Percentiles rank a stretch among this genome's conserved stretches.
Evolutionary conservation across 169 alveolate genomes (phyloP).

Genomic region (Plasmodium berghei): DNA sequence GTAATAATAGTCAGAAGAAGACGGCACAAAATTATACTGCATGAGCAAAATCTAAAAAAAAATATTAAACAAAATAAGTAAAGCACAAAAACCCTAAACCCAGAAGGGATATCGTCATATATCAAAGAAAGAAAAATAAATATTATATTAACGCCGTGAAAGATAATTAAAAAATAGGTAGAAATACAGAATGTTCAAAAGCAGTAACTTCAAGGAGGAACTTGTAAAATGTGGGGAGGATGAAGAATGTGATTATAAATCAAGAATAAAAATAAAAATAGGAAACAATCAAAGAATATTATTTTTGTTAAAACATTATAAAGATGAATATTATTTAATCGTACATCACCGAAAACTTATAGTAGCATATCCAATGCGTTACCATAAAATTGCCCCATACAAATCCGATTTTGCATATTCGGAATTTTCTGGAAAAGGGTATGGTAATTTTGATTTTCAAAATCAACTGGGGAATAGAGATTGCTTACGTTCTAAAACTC

Average conservation of each 20-base stretch:
- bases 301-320: conserved; percentile 10
- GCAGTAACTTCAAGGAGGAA: conserved; percentile 3
- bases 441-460: conserved; percentile 18
- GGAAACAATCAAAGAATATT: conserved; percentile 58
- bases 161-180: neutral
- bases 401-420: conserved; percentile 23
- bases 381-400: conserved; percentile 28
- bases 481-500: conserved; percentile 10
- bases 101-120: too few relatives aligned
- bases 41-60: too few relatives aligned
- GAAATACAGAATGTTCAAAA: neutral
- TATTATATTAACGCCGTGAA: too few relatives aligned
- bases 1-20: too few relatives aligned
- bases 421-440: conserved; percentile 27
- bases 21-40: too few relatives aligned
- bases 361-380: conserved; percentile 52
- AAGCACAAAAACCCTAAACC: too few relatives aligned
- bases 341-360: conserved; percentile 42
- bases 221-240: conserved; percentile 25
- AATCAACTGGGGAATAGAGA: conserved; percentile 38
- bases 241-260: conserved; percentile 43
- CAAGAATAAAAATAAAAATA: conserved; percentile 46
- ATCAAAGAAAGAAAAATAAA: too few relatives aligned
- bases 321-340: conserved; percentile 55
- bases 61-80: too few relatives aligned